Conservation (phyloP, 2,329 filamentous ascomycete species). For the Knoxdaviesia capensis region DNA sequence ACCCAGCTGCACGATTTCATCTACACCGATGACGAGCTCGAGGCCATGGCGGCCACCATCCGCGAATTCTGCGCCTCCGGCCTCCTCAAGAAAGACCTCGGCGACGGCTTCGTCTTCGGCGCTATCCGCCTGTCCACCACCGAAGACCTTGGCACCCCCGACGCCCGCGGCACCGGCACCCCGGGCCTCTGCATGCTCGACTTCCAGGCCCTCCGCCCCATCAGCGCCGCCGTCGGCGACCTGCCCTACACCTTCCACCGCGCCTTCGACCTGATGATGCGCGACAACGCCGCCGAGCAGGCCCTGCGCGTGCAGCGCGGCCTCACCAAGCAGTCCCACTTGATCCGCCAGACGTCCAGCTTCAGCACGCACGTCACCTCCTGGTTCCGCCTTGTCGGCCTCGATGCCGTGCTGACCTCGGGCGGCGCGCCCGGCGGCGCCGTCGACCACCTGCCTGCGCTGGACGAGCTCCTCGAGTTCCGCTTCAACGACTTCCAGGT, state of each 20-base stretch:
- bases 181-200: slow-evolving; percentile 6
- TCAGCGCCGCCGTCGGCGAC: slow-evolving; percentile 21
- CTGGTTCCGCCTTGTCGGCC: slow-evolving; percentile 13
- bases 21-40: slow-evolving; percentile 13
- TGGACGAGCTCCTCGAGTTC: slow-evolving; percentile 11
- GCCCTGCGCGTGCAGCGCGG: slow-evolving; percentile 4
- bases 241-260: slow-evolving; percentile 31
- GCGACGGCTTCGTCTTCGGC: slow-evolving; percentile 38
- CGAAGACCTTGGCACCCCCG: too few species aligned
- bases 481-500: slow-evolving; percentile 17
- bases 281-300: slow-evolving; percentile 6
- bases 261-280: slow-evolving; percentile 29
- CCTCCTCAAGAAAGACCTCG: slow-evolving; percentile 16
- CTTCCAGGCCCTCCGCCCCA: slow-evolving; percentile 19
- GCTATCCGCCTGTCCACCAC: slow-evolving; percentile 12
- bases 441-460: slow-evolving; percentile 15
- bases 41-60: slow-evolving; percentile 21
- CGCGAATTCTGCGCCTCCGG: slow-evolving; percentile 15
- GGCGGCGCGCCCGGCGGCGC: slow-evolving; percentile 23
- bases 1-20: slow-evolving; percentile 1
- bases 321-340: not conserved
- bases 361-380: too few species aligned
- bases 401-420: slow-evolving; percentile 30
- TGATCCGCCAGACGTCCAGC: too few species aligned
- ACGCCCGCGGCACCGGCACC: not conserved